Percentiles rank a stretch among this genome's conserved stretches.
phyloP scores from a whole-genome alignment of 495 filamentous ascomycete genomes.

The Beverwykella pulmonaria region DNA sequence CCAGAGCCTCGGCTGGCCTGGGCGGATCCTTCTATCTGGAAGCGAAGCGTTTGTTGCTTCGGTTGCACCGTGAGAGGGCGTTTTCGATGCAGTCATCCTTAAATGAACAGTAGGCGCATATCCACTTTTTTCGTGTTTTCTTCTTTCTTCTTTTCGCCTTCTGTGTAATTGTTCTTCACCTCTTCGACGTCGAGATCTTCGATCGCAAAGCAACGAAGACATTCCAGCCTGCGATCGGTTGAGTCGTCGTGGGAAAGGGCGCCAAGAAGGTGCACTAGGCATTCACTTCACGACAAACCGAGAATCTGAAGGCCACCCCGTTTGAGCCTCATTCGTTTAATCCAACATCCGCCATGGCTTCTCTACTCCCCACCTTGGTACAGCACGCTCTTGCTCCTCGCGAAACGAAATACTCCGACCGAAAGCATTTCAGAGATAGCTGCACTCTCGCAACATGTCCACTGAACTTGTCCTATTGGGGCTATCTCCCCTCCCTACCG shows the following conservation, averaged over 20 bases:
- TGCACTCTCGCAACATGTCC: constrained; percentile 41
- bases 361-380: background rate
- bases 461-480: constrained; percentile 38
- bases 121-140: background rate
- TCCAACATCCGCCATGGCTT: background rate
- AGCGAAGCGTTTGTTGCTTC: background rate
- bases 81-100: background rate
- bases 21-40: background rate
- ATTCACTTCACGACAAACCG: too few species aligned
- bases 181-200: background rate
- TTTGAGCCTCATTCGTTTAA: background rate
- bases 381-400: background rate
- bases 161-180: background rate
- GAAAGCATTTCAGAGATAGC: constrained; percentile 31
- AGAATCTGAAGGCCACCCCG: background rate
- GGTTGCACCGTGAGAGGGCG: background rate
- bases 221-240: background rate
- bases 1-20: background rate
- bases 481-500: constrained; percentile 36
- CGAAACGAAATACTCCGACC: constrained; percentile 3
- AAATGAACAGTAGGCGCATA: background rate
- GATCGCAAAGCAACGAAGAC: background rate
- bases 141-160: background rate
- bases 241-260: background rate
- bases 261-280: too few species aligned